Evolutionary conservation across 805 yeast genomes (phyloP).

Genomic region (Candida rishiriensis): DNA sequence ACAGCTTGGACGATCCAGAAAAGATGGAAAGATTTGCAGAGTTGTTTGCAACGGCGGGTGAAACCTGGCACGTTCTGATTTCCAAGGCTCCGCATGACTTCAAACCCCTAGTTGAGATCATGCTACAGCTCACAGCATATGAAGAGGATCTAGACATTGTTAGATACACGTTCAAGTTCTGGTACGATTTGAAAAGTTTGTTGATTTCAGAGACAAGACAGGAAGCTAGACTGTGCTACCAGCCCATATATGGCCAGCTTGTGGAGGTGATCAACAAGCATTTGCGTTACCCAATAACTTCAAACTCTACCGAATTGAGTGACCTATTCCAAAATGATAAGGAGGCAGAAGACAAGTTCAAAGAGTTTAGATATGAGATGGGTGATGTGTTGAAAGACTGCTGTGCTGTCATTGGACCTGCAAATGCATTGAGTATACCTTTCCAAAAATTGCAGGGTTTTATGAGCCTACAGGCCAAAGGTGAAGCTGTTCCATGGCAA

Average conservation of each 20-base stretch:
- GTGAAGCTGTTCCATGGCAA: slow-evolving; percentile 66
- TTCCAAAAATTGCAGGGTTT: slow-evolving; percentile 50
- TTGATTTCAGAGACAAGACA: slow-evolving; percentile 55
- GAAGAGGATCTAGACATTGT: slow-evolving; percentile 86
- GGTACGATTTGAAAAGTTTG: slow-evolving; percentile 79
- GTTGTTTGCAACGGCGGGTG: slow-evolving; percentile 88
- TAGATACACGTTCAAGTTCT: slow-evolving; percentile 85
- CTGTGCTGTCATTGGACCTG: slow-evolving; percentile 83
- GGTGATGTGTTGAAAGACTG: slow-evolving; percentile 97
- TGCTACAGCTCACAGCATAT: slow-evolving; percentile 65
- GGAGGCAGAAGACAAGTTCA: slow-evolving; percentile 88
- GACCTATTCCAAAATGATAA: slow-evolving; percentile 60
- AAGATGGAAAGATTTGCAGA: slow-evolving; percentile 66
- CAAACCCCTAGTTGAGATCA: slow-evolving; percentile 66
- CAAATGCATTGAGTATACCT: slow-evolving; percentile 66
- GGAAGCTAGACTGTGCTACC: slow-evolving; percentile 44
- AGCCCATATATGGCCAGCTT: slow-evolving; percentile 54
- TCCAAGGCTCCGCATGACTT: slow-evolving; percentile 68
- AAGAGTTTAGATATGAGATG: slow-evolving; percentile 92
- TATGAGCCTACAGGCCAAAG: slow-evolving; percentile 28
- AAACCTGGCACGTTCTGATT: slow-evolving; percentile 87
- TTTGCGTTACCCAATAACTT: slow-evolving; percentile 62
- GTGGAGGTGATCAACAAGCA: slow-evolving; percentile 61
- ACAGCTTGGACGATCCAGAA: slow-evolving; percentile 55
- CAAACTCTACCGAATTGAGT: slow-evolving; percentile 31